Conservation (phyloP, 106 monocot species). For the Dendrobium huoshanense region DNA sequence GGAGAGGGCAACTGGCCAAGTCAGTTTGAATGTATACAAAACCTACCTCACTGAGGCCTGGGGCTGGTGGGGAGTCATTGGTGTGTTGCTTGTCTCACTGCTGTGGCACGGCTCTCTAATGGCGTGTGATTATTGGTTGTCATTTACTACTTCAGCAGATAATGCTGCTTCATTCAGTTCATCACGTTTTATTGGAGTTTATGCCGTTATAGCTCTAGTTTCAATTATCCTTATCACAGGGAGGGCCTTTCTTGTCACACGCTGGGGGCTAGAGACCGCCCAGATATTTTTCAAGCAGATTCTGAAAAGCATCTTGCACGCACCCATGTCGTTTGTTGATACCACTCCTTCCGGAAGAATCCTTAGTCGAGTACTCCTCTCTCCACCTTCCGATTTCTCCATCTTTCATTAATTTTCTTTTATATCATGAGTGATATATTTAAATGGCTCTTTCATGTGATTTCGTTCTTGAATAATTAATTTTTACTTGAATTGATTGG, state of each 20-base stretch:
- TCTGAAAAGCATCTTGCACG: conserved; percentile 31
- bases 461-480: not conserved
- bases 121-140: conserved; percentile 72
- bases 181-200: conserved; percentile 32
- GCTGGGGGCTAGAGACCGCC: conserved; percentile 34
- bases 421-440: not conserved
- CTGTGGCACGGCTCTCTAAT: conserved; percentile 49
- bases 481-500: not conserved
- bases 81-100: conserved; percentile 21
- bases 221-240: conserved; percentile 18
- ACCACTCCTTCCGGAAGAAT: conserved; percentile 60
- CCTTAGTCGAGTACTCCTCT: conserved; percentile 37
- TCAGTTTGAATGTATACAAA: conserved; percentile 49
- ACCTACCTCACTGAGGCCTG: conserved; percentile 55
- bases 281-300: conserved; percentile 46
- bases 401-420: not conserved
- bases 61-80: conserved; percentile 61
- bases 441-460: not conserved
- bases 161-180: conserved; percentile 25
- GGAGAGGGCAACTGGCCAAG: conserved; percentile 50
- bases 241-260: conserved; percentile 21
- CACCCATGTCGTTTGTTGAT: conserved; percentile 60
- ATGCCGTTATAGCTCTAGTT: conserved; percentile 16
- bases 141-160: conserved; percentile 43
- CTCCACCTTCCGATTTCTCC: not conserved